A percentile compares a stretch with the other conserved stretches of the same genome.
Evolutionary conservation across 176 grass and related monocot species (phyloP).

Genomic region (Raddia guianensis): DNA sequence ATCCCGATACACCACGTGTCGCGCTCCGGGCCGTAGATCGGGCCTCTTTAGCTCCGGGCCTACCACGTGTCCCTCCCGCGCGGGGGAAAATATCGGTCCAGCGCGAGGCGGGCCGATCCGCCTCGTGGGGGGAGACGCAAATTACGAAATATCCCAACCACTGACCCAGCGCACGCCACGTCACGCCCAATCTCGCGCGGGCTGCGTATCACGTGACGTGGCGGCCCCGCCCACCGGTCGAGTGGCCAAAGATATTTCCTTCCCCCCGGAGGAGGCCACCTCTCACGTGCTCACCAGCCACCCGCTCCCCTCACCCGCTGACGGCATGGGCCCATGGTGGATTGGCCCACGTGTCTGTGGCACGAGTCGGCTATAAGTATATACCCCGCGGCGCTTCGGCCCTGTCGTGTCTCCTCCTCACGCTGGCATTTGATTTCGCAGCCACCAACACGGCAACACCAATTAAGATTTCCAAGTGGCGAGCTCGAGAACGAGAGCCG

Average conservation of each 20-base stretch:
- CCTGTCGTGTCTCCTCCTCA: background rate
- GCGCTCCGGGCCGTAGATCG: conserved; percentile 13
- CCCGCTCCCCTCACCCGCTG: background rate
- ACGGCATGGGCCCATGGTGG: accelerated
- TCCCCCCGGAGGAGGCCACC: background rate
- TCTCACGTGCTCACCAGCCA: conserved; percentile 18
- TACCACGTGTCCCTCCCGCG: conserved; percentile 40
- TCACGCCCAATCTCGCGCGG: conserved; percentile 17
- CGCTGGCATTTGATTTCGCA: conserved; percentile 39
- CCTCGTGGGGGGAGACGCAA: background rate
- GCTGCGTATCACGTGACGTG: conserved; percentile 44
- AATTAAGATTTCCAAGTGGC: conserved; percentile 37
- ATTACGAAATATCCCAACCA: conserved; percentile 31
- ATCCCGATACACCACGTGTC: conserved; percentile 24
- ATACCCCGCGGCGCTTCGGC: conserved; percentile 1
- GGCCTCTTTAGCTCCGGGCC: background rate
- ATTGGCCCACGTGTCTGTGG: conserved; percentile 37
- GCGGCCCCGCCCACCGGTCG: conserved; percentile 45
- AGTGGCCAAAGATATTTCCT: conserved; percentile 53
- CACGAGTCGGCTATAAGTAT: background rate
- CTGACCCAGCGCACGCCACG: conserved; percentile 40
- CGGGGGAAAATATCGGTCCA: conserved; percentile 44
- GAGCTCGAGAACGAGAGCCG: background rate
- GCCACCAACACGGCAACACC: background rate
- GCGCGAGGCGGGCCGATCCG: background rate